Evolutionary conservation across 140 eudicot genomes (phyloP).

Genomic region (Bidens hawaiensis): DNA sequence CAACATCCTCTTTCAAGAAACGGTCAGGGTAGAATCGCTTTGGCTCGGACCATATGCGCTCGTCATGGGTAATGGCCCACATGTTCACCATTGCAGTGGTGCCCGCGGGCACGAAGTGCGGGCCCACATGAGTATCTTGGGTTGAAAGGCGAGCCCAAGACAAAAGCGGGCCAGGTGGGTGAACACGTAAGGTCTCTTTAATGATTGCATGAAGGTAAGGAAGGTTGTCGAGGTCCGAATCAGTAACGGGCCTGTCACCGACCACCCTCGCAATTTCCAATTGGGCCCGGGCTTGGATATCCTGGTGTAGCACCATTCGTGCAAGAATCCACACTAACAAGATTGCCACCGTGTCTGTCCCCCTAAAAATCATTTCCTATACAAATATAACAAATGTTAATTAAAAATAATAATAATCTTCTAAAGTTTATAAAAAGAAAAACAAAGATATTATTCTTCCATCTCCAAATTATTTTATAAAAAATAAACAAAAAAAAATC

Average conservation of each 20-base stretch:
- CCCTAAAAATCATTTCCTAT: constrained; percentile 74
- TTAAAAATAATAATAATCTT: no score
- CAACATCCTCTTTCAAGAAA: constrained; percentile 45
- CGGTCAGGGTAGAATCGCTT: constrained; percentile 60
- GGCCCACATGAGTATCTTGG: constrained; percentile 32
- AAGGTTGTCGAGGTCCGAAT: constrained; percentile 44
- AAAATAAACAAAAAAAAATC: constrained; percentile 38
- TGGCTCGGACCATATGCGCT: constrained; percentile 46
- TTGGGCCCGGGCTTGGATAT: constrained; percentile 60
- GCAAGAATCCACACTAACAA: constrained; percentile 45
- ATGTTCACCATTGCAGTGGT: constrained; percentile 82
- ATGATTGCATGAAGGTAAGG: constrained; percentile 52
- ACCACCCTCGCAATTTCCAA: constrained; percentile 35
- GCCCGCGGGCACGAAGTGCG: constrained; percentile 42
- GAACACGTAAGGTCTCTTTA: constrained; percentile 51
- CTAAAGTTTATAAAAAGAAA: no score
- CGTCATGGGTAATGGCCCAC: constrained; percentile 89
- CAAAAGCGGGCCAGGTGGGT: constrained; percentile 74
- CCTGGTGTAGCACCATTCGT: constrained; percentile 39
- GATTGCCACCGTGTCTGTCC: no score
- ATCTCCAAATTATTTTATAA: no score
- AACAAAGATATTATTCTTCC: no score
- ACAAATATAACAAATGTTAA: background rate
- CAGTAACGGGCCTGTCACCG: constrained; percentile 20
- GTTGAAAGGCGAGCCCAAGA: constrained; percentile 66